These are phyloP conservation scores for Linum lewisii DNA, from an alignment of 345 rosid genomes.

Conservation along the genomic window DNA sequence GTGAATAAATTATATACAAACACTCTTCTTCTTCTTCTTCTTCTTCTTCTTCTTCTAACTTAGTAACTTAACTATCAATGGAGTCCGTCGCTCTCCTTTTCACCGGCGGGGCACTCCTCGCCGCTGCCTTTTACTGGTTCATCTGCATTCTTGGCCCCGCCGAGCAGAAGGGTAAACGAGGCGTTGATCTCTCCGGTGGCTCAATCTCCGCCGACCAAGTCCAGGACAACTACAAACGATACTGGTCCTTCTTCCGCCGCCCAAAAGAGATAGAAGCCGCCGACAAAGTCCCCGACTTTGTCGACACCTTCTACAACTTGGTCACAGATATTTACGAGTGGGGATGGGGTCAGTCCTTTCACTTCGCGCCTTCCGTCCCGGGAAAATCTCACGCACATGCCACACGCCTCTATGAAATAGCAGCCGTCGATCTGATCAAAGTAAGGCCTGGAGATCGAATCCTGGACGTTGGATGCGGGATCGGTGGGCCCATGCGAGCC, in stretches of 20 bases:
- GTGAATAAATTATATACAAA: neutral
- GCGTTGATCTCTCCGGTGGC: conserved; percentile 75
- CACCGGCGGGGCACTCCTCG: conserved; percentile 61
- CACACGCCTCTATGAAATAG: conserved; percentile 80
- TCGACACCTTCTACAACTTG: conserved; percentile 84
- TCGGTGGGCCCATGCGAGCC: conserved; percentile 99
- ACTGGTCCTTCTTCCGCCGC: conserved; percentile 81
- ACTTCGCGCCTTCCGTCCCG: conserved; percentile 73
- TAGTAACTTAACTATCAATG: conserved; percentile 17
- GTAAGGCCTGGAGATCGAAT: conserved; percentile 47
- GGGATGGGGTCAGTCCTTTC: conserved; percentile 99
- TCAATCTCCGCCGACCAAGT: conserved; percentile 85
- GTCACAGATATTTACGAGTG: conserved; percentile 98
- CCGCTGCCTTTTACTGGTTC: conserved; percentile 80
- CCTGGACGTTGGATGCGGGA: conserved; percentile 92
- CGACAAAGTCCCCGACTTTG: conserved; percentile 83
- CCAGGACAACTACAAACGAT: conserved; percentile 58
- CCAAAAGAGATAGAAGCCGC: conserved; percentile 79
- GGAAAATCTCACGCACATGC: conserved; percentile 79
- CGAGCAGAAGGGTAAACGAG: conserved; percentile 67
- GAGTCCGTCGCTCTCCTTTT: conserved; percentile 51
- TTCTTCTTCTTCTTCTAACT: no score
- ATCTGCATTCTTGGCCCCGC: conserved; percentile 81
- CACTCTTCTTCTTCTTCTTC: no score
- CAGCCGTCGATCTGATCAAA: conserved; percentile 70